Evolutionary conservation across 257 asterid genomes (phyloP).

Genomic region (Nicotiana benthamiana): DNA sequence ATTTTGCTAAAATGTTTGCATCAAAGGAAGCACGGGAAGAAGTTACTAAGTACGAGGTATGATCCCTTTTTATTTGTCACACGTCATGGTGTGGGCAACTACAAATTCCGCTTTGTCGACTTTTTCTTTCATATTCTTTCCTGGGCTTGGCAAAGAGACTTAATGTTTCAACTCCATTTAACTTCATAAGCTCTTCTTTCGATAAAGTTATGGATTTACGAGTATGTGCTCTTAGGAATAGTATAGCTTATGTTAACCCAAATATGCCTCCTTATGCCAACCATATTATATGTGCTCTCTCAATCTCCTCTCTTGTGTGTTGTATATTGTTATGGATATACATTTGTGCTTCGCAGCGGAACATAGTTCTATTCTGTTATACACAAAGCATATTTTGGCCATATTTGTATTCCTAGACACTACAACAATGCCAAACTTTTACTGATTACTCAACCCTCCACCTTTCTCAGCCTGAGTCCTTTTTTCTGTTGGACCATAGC

Average conservation of each 20-base stretch:
- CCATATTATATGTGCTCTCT: neutral
- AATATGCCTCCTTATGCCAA: neutral
- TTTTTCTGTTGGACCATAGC: neutral
- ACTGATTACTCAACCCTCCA: neutral
- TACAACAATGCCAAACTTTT: neutral
- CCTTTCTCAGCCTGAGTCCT: neutral
- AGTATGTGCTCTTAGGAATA: neutral
- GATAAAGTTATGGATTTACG: neutral
- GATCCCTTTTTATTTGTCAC: neutral
- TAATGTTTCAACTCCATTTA: neutral
- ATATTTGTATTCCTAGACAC: neutral
- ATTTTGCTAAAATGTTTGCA: conserved; percentile 54
- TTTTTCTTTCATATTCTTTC: neutral
- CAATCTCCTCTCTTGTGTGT: neutral
- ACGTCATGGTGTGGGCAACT: neutral
- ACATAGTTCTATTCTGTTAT: neutral
- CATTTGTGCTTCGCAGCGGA: neutral
- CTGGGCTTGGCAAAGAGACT: neutral
- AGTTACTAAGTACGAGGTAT: conserved; percentile 57
- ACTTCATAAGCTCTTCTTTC: neutral
- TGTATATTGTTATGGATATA: neutral
- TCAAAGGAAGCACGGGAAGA: conserved; percentile 68
- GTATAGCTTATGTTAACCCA: neutral
- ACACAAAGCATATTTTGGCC: neutral
- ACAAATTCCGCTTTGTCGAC: neutral